Evolutionary conservation across 306 rosid genomes (phyloP).

Genomic region (Inga leiocalycina): DNA sequence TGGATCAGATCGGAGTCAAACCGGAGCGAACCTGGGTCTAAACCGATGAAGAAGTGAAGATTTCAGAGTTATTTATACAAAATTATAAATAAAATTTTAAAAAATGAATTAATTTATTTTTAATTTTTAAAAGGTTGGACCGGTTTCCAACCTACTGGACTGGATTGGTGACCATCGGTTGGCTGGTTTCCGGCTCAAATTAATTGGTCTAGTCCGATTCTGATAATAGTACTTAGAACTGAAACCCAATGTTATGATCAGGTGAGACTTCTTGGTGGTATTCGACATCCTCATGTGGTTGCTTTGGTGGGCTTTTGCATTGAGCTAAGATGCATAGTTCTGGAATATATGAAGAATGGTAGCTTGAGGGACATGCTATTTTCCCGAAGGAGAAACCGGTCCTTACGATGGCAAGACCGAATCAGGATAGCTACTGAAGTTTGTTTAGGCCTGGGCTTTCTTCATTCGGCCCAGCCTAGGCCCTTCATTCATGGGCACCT

Average conservation of each 20-base stretch:
- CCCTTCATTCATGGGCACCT: conserved; percentile 56
- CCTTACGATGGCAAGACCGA: conserved; percentile 62
- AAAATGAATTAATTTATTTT: no score
- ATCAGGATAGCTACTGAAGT: conserved; percentile 58
- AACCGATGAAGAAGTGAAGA: no score
- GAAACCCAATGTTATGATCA: conserved; percentile 24
- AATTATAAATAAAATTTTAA: no score
- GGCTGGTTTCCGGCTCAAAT: no score
- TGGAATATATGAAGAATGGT: conserved; percentile 77
- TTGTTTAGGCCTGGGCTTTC: conserved; percentile 59
- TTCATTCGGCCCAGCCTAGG: conserved; percentile 45
- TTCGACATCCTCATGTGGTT: conserved; percentile 74
- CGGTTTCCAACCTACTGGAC: no score
- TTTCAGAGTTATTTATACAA: no score
- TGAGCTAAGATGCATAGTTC: conserved; percentile 57
- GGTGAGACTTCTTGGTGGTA: conserved; percentile 63
- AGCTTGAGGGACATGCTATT: conserved; percentile 56
- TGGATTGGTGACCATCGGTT: no score
- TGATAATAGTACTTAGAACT: no score
- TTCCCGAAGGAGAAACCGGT: conserved; percentile 47
- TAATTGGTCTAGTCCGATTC: no score
- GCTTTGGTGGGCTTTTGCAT: conserved; percentile 69
- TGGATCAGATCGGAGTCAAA: no score
- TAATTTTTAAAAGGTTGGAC: no score
- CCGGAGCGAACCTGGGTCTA: no score